These are phyloP conservation scores for Tympanopsis confertula DNA, from an alignment of 2,329 filamentous ascomycete species.

Conservation along the genomic window DNA sequence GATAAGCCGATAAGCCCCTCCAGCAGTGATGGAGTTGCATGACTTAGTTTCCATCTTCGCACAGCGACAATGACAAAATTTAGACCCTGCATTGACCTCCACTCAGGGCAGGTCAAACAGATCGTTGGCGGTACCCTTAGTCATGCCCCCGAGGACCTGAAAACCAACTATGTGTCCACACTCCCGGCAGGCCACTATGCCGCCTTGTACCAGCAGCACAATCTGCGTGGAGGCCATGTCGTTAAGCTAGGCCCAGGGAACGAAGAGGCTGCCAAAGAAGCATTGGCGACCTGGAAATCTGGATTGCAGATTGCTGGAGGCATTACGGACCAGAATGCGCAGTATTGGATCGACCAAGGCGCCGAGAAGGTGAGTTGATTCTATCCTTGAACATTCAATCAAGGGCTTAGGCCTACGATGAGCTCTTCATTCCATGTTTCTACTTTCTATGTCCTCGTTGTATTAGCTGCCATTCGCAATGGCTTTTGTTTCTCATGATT, in stretches of 20 bases:
- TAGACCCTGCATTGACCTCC: constrained; percentile 54
- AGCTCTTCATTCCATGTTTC: constrained; percentile 5
- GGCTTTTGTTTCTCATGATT: too few species aligned
- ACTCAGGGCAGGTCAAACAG: constrained; percentile 55
- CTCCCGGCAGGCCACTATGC: constrained; percentile 50
- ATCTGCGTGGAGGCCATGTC: constrained; percentile 46
- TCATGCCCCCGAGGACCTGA: constrained; percentile 30
- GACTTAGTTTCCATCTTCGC: neutral
- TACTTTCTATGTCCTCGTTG: too few species aligned
- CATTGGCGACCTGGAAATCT: constrained; percentile 40
- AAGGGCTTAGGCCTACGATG: neutral
- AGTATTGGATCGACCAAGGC: constrained; percentile 47
- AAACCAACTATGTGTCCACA: constrained; percentile 53
- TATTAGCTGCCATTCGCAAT: too few species aligned
- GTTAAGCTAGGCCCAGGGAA: constrained; percentile 58
- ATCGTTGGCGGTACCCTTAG: constrained; percentile 54
- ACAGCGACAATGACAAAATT: constrained; percentile 45
- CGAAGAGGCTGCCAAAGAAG: constrained; percentile 44
- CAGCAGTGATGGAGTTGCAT: neutral
- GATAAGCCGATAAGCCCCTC: constrained; percentile 1
- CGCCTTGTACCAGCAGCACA: constrained; percentile 42
- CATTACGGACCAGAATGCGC: constrained; percentile 49
- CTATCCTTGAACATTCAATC: too few species aligned
- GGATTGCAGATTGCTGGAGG: constrained; percentile 53
- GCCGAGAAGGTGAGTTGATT: constrained; percentile 44